Conservation (phyloP, 805 yeast species). For the Myxozyma vanderwaltii region DNA sequence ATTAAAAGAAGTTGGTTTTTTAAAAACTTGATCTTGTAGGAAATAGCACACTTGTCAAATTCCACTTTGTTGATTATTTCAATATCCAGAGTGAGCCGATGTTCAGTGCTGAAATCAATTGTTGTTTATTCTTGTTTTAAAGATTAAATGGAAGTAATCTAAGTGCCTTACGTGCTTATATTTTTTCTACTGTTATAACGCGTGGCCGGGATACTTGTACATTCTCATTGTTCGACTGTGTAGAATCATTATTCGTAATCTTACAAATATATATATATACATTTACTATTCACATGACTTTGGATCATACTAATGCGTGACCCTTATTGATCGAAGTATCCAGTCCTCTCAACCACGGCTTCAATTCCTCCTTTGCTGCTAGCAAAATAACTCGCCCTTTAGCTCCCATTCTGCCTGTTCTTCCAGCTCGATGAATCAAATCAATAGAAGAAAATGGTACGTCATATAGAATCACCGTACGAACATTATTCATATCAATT, state of each 20-base stretch:
- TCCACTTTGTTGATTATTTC: conserved; percentile 21
- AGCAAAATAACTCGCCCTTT: conserved; percentile 85
- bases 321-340: conserved; percentile 66
- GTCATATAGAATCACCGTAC: conserved; percentile 81
- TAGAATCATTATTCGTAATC: neutral
- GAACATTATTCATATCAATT: conserved; percentile 75
- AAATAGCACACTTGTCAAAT: conserved; percentile 34
- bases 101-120: conserved; percentile 30
- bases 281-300: neutral
- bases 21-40: neutral
- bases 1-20: neutral
- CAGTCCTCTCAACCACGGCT: conserved; percentile 52
- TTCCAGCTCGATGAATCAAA: conserved; percentile 85
- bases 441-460: conserved; percentile 85
- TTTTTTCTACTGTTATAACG: neutral
- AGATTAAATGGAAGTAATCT: too few species aligned
- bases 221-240: neutral
- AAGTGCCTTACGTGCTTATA: conserved; percentile 13
- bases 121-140: neutral
- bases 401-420: conserved; percentile 91
- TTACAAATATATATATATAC: conserved; percentile 3
- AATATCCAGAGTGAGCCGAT: conserved; percentile 32
- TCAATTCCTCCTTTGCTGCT: conserved; percentile 54
- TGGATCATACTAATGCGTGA: conserved; percentile 40
- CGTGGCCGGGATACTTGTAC: conserved; percentile 32